Base-by-base conservation (phyloP, 2,329 filamentous ascomycete species). In the Fusarium cyanostomum region DNA sequence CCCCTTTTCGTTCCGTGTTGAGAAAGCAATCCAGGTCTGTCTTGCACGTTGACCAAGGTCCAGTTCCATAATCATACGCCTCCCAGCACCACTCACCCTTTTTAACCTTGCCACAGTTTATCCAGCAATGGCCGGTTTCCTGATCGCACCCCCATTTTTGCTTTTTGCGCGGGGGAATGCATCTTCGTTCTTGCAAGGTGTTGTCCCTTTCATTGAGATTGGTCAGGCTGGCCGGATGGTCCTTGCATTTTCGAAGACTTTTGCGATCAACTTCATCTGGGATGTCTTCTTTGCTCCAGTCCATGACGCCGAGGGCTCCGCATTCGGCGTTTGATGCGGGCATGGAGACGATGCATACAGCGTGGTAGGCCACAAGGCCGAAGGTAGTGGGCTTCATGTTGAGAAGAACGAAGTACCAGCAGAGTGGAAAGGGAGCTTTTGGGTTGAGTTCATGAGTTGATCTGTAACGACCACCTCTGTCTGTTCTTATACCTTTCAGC, bases 231-330 rank as follows among this genome's bases (percentile, higher is more conserved):
- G 18, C 24, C 9, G 50, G 50, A 24, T 52, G 50, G 12, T 52
- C 50, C 12, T 30, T 45, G 50, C 50, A 52, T 34, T 45, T 52
- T 13, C 50, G 39, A 9, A 52, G 50, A 12, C n/a, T 9, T 15
- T 27, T 38, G 12, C 39, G 24, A 24, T 52, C 50, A n/a, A 52
- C 39, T 6, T 38, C 15, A 15, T 35, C 39, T 8, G 50, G 50
- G 7, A 52, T 30, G 11, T 37, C 41, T 21, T 44, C 50, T 7
- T 27, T 21, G 39, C 31, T 45, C 50, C 50, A 52, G 24, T 52
- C 50, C 50, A 52, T 52, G 24, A 45, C 50, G 24, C 50, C 50
- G 39, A 52, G 50, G 31, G 16, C 50, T 15, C 50, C 39, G 39
- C 50, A 52, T 38, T 52, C 30, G 3, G 15, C 7, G 8, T 15